A percentile compares a stretch with the other conserved stretches of the same genome.
Evolutionary conservation across 75 land plant species (phyloP).

Genomic region (Cryptomeria japonica): DNA sequence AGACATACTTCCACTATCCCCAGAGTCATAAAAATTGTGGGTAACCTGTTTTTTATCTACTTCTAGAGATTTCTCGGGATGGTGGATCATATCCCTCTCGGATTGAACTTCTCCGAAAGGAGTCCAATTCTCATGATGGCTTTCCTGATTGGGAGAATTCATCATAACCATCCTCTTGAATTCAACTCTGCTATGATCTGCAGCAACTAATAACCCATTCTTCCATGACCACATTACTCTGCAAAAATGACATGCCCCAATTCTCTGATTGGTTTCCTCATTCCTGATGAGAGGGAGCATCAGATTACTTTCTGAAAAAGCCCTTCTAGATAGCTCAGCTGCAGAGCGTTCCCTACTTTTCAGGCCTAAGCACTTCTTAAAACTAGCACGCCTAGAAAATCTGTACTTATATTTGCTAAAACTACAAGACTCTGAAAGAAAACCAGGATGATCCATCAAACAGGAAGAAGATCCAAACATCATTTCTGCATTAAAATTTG

Average conservation of each 20-base stretch:
- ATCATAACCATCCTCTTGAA: no score
- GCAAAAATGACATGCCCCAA: background rate
- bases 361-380: background rate
- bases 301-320: background rate
- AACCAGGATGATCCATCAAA: background rate
- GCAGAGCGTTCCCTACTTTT: background rate
- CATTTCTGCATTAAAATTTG: background rate
- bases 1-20: background rate
- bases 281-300: background rate
- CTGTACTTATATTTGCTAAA: background rate
- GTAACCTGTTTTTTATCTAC: no score
- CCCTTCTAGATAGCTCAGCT: background rate
- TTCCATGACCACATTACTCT: background rate
- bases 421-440: background rate
- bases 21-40: no score
- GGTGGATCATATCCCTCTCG: no score
- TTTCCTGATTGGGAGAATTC: no score
- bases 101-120: no score
- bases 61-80: no score
- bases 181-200: no score
- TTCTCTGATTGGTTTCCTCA: background rate
- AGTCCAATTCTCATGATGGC: no score
- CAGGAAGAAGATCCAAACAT: background rate
- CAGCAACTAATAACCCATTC: background rate
- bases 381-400: background rate